A percentile compares a stretch with the other conserved stretches of the same genome.
These are phyloP conservation scores for Talaromyces islandicus DNA, from an alignment of 2,329 filamentous ascomycete genomes.

Conservation along the genomic window DNA sequence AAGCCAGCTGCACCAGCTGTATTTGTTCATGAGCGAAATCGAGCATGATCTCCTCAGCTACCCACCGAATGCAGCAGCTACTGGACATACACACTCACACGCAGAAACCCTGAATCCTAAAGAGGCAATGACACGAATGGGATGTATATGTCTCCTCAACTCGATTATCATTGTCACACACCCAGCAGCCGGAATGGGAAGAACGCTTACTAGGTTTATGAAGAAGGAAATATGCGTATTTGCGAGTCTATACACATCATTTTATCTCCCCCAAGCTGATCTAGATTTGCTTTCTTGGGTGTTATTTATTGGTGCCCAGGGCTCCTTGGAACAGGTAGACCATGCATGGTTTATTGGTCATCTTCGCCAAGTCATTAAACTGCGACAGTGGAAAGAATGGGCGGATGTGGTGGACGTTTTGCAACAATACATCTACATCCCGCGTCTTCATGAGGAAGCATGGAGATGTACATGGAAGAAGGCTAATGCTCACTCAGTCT, in stretches of 20 bases:
- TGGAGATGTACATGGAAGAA: slow-evolving; percentile 29
- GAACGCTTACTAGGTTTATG: slow-evolving; percentile 27
- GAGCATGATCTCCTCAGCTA: slow-evolving; percentile 36
- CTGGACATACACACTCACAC: not conserved
- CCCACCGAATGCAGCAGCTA: slow-evolving; percentile 15
- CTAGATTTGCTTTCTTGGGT: slow-evolving; percentile 27
- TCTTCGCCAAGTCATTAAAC: slow-evolving; percentile 18
- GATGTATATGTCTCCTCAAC: slow-evolving; percentile 26
- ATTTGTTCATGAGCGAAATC: slow-evolving; percentile 26
- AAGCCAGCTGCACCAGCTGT: slow-evolving; percentile 27
- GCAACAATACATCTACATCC: slow-evolving; percentile 23
- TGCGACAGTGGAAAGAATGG: slow-evolving; percentile 26
- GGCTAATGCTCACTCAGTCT: slow-evolving; percentile 7
- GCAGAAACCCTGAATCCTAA: slow-evolving; percentile 16
- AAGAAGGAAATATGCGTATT: slow-evolving; percentile 17
- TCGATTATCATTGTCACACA: slow-evolving; percentile 27
- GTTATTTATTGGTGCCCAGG: slow-evolving; percentile 28
- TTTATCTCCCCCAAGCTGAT: slow-evolving; percentile 19
- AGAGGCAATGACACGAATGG: slow-evolving; percentile 25
- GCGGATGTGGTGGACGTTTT: slow-evolving; percentile 21
- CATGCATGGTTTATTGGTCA: slow-evolving; percentile 26
- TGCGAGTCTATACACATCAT: slow-evolving; percentile 12
- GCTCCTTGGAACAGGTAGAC: slow-evolving; percentile 22
- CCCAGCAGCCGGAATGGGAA: slow-evolving; percentile 26
- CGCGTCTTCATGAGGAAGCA: slow-evolving; percentile 15